A percentile compares a stretch with the other conserved stretches of the same genome.
These are phyloP conservation scores for Nicotiana otophora DNA, from an alignment of 257 asterid species.

Conservation along the genomic window DNA sequence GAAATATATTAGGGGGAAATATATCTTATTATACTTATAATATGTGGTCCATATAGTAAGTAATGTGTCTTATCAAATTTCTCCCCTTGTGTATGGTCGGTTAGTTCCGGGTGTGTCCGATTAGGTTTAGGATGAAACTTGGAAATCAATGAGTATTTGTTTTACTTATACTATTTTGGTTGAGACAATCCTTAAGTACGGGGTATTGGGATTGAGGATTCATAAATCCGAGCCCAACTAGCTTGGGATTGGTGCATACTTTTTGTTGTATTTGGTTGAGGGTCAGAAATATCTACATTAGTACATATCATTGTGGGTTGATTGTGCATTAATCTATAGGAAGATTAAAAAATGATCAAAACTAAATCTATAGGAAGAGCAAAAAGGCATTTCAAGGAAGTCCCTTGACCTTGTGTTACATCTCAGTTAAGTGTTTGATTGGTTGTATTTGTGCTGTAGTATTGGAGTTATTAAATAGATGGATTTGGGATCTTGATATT, in stretches of 20 bases:
- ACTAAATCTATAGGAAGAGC: background rate
- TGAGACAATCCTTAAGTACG: background rate
- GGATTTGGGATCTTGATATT: background rate
- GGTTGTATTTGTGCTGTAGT: background rate
- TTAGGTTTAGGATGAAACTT: too few species aligned
- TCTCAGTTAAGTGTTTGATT: background rate
- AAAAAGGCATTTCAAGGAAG: background rate
- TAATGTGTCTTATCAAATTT: background rate
- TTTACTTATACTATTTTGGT: background rate
- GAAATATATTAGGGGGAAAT: background rate
- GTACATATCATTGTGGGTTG: background rate
- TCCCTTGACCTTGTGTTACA: constrained; percentile 4
- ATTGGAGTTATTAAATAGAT: background rate
- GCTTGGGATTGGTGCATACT: background rate
- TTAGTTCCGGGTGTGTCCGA: too few species aligned
- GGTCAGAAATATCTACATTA: background rate
- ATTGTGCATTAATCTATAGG: background rate
- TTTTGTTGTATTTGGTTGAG: background rate
- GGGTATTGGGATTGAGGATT: background rate
- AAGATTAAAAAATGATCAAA: too few species aligned
- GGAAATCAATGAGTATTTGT: background rate
- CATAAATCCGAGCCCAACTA: background rate
- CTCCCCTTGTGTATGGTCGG: too few species aligned
- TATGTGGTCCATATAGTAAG: background rate
- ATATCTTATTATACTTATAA: background rate